Evolutionary conservation across 345 rosid species (phyloP).

Genomic region (Hypericum perforatum): DNA sequence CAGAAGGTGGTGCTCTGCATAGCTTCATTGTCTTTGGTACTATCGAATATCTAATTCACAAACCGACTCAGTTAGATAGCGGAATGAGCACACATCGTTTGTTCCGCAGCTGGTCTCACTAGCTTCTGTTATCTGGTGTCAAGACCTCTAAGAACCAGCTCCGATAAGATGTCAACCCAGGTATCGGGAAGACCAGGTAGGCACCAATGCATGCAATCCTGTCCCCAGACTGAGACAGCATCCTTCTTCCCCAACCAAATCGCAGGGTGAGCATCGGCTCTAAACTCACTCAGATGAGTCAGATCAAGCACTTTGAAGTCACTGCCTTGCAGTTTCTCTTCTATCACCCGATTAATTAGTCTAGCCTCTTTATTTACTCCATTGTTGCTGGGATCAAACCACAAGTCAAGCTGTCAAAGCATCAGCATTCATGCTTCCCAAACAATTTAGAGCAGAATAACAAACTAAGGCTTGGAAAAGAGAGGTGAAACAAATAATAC

Average conservation of each 20-base stretch:
- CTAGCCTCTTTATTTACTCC: slow-evolving; percentile 91
- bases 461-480: slow-evolving; percentile 2
- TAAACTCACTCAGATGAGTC: slow-evolving; percentile 68
- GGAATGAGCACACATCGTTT: too few species aligned
- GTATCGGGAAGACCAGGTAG: slow-evolving; percentile 90
- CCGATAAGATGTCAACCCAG: slow-evolving; percentile 75
- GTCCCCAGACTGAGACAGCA: slow-evolving; percentile 84
- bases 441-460: not conserved
- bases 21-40: too few species aligned
- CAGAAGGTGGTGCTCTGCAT: too few species aligned
- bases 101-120: too few species aligned
- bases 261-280: slow-evolving; percentile 96
- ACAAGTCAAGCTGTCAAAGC: slow-evolving; percentile 72
- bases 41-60: too few species aligned
- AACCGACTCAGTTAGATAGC: too few species aligned
- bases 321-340: slow-evolving; percentile 31
- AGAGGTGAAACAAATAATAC: slow-evolving; percentile 25
- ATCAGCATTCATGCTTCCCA: slow-evolving; percentile 16
- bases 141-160: slow-evolving; percentile 30
- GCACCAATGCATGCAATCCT: slow-evolving; percentile 99
- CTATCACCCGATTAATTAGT: slow-evolving; percentile 43
- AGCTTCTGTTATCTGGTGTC: slow-evolving; percentile 19
- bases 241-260: slow-evolving; percentile 91
- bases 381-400: slow-evolving; percentile 87
- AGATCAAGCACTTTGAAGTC: slow-evolving; percentile 57